Evolutionary conservation across 306 rosid species (phyloP).

Genomic region (Sicyos baderoa): DNA sequence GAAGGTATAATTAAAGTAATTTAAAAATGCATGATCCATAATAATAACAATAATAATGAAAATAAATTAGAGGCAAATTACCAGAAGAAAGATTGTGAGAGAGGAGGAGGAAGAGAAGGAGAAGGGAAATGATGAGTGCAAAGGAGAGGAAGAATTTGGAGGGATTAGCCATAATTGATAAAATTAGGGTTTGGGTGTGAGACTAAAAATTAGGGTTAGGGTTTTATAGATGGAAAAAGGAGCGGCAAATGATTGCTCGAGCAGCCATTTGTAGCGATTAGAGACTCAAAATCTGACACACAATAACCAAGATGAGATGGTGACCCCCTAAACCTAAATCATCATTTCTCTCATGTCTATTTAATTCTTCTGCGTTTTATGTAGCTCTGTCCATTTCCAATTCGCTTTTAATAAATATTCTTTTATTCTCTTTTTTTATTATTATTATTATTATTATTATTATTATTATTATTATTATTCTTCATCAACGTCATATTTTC

Average conservation of each 20-base stretch:
- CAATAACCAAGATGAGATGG: neutral
- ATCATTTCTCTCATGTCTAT: neutral
- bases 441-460: too few relatives aligned
- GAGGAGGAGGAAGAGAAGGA: neutral
- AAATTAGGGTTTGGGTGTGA: too few relatives aligned
- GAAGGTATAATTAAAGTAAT: too few relatives aligned
- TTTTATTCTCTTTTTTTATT: too few relatives aligned
- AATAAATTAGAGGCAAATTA: neutral
- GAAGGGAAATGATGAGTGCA: neutral
- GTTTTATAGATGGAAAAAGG: neutral
- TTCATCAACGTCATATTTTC: too few relatives aligned
- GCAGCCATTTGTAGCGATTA: conserved; percentile 13
- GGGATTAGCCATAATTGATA: neutral
- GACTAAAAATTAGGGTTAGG: too few relatives aligned
- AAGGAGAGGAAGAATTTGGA: neutral
- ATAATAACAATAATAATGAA: too few relatives aligned
- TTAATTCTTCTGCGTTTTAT: neutral
- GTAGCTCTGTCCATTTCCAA: too few relatives aligned
- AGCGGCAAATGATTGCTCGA: conserved; percentile 12
- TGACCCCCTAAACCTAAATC: neutral
- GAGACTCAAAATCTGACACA: neutral
- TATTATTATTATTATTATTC: too few relatives aligned
- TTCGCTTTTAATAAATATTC: too few relatives aligned
- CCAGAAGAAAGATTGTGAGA: neutral
- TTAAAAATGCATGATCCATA: too few relatives aligned